Evolutionary conservation across 768 basidiomycete species (phyloP), one percentile per base, ranked within the genome.

Genomic region (Megacollybia marginata): DNA sequence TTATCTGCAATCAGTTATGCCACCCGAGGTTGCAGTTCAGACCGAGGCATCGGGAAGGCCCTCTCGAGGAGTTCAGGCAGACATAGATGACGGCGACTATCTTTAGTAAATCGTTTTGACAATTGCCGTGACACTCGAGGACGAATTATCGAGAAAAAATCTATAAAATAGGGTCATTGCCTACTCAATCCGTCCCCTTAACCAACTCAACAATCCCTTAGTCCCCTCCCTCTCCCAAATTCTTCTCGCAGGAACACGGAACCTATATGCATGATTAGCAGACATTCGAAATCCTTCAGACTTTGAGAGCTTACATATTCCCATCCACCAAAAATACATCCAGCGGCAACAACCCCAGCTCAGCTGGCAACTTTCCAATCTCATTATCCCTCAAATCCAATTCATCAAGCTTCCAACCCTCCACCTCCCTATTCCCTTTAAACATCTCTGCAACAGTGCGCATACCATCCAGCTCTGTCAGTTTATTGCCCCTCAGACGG

Each of bases 161-260:
- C 23, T 28, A 28, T 28, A 28, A 28, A 28, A 28, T 2, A 3
- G 23, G 23, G 70, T 52, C 57, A 82, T 54, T 6, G 23, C 6
- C 23, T 28, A 28, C 23, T 88, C 85, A 43, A 90, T 75, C 53
- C 88, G 73, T 15, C 84, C 85, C 47, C 84, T 73, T 58, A 92
- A 62, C 88, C 88, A 92, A 51, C 76, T 82, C 68, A 90, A 58
- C 48, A 91, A 58, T 2, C 89, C 88, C 56, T 86, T 89, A 16
- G 88, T 90, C 2, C 88, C 89, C 59, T 92, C 89, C 43, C 88
- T 72, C 62, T 92, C 90, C 89, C 89, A 92, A 9, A 92, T 82
- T 18, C 83, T 73, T 53, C 89, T 72, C 51, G 83, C 80, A 0
- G 89, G 89, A 16, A 89, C 81, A 28, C 89, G 83, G 71, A 92